Conservation (phyloP, 73 alveolate species). For the Paramecium primaurelia region DNA sequence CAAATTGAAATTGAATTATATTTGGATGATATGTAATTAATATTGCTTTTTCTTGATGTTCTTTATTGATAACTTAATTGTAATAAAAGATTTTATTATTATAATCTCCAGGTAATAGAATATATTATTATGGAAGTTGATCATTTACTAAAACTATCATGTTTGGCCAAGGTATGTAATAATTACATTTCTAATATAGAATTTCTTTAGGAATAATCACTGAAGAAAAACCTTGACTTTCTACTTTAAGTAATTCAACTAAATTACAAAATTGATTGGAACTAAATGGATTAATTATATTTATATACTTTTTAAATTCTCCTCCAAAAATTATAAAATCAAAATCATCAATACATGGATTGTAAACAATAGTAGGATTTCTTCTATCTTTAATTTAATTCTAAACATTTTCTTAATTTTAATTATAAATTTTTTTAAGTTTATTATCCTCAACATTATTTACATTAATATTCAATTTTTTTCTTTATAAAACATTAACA, state of each 20-base stretch:
- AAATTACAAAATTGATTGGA: background rate
- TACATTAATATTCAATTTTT: background rate
- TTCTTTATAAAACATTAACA: background rate
- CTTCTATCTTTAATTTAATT: background rate
- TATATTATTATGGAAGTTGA: background rate
- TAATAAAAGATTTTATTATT: background rate
- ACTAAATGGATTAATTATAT: background rate
- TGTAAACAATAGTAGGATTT: background rate
- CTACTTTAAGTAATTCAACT: background rate
- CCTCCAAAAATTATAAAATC: background rate
- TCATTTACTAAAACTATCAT: background rate
- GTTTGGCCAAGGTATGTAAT: background rate
- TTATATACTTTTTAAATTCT: background rate
- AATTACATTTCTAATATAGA: background rate
- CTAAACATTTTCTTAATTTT: background rate
- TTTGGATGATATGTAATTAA: background rate
- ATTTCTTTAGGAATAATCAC: background rate
- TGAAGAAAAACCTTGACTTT: background rate
- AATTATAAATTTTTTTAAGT: background rate
- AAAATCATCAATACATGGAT: background rate
- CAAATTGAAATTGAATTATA: background rate
- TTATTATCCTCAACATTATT: background rate
- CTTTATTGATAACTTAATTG: background rate
- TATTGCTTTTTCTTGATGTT: background rate
- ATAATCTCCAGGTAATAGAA: background rate